Evolutionary conservation across 768 basidiomycete genomes (phyloP).

Genomic region (Coprinopsis cinerea): DNA sequence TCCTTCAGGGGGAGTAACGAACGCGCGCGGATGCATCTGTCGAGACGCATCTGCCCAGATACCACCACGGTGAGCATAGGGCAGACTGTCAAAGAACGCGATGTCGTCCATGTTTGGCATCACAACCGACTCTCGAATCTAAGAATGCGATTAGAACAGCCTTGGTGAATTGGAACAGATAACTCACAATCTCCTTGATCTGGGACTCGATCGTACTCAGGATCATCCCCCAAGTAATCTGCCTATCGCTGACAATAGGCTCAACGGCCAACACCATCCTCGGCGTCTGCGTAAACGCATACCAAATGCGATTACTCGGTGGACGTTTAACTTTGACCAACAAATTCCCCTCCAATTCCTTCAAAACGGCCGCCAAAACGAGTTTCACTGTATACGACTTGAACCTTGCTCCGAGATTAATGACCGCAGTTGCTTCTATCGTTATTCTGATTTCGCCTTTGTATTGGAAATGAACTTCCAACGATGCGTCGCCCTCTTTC

Average conservation of each 20-base stretch:
- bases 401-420: slow-evolving; percentile 77
- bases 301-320: slow-evolving; percentile 94
- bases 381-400: slow-evolving; percentile 89
- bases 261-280: slow-evolving; percentile 85
- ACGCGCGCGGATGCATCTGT: slow-evolving; percentile 22
- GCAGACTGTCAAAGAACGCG: slow-evolving; percentile 80
- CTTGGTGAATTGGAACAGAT: neutral
- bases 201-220: slow-evolving; percentile 83
- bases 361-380: slow-evolving; percentile 81
- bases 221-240: slow-evolving; percentile 93
- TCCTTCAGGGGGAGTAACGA: slow-evolving; percentile 14
- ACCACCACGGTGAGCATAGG: slow-evolving; percentile 70
- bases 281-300: slow-evolving; percentile 86
- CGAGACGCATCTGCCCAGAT: slow-evolving; percentile 80
- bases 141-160: slow-evolving; percentile 3
- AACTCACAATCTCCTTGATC: slow-evolving; percentile 78
- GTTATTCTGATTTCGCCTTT: slow-evolving; percentile 88
- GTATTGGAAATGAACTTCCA: slow-evolving; percentile 82
- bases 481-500: slow-evolving; percentile 84
- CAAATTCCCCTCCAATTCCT: slow-evolving; percentile 88
- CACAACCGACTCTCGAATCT: slow-evolving; percentile 94
- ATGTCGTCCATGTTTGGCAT: slow-evolving; percentile 99
- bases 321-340: slow-evolving; percentile 89
- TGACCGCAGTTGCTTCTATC: slow-evolving; percentile 82
- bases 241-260: slow-evolving; percentile 90